phyloP scores from a whole-genome alignment of 176 grass and related monocot genomes.

The Tuctoria greenei region DNA sequence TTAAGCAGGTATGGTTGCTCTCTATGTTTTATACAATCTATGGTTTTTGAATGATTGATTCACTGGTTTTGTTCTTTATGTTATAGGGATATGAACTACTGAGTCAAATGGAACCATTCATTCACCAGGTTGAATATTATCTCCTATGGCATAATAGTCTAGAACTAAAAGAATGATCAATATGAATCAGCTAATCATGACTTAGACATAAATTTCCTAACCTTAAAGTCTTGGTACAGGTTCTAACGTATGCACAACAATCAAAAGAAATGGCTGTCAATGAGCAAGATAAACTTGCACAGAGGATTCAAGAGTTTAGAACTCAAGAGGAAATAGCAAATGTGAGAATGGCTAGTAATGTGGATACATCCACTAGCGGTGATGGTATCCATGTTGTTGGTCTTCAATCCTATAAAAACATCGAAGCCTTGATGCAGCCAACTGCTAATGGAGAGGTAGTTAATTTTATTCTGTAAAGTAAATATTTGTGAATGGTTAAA shows the following conservation, averaged over 20 bases:
- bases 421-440: constrained; percentile 93
- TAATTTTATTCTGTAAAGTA: constrained; percentile 26
- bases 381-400: constrained; percentile 95
- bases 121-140: constrained; percentile 72
- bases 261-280: constrained; percentile 85
- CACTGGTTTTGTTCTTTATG: constrained; percentile 41
- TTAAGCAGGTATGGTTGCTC: constrained; percentile 75
- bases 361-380: constrained; percentile 70
- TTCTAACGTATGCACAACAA: constrained; percentile 94
- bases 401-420: constrained; percentile 86
- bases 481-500: constrained; percentile 11
- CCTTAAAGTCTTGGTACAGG: constrained; percentile 56
- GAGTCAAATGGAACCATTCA: constrained; percentile 92
- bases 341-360: constrained; percentile 71
- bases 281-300: constrained; percentile 94
- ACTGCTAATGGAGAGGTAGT: constrained; percentile 81
- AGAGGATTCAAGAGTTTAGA: constrained; percentile 96
- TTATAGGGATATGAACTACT: constrained; percentile 88
- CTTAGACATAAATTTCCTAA: constrained; percentile 31
- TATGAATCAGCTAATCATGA: background rate
- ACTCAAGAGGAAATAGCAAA: constrained; percentile 81
- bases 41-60: constrained; percentile 29
- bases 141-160: constrained; percentile 26
- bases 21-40: constrained; percentile 24
- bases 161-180: constrained; percentile 10